phyloP scores from a whole-genome alignment of 441 rosid genomes.

The Adansonia madagascariensis region DNA sequence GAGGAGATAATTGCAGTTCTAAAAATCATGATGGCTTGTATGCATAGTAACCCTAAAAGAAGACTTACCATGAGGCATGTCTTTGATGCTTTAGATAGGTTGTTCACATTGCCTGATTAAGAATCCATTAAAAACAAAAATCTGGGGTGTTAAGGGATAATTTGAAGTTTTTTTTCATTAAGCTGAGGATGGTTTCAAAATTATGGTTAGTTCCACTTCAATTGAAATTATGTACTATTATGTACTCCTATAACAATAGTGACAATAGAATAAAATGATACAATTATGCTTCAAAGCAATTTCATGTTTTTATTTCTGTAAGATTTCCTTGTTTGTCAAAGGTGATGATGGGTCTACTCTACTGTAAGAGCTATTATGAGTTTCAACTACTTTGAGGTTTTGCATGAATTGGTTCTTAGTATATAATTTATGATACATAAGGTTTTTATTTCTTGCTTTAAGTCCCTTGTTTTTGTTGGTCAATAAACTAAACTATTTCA shows the following conservation, averaged over 20 bases:
- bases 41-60: constrained; percentile 70
- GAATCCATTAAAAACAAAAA: constrained; percentile 9
- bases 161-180: constrained; percentile 1
- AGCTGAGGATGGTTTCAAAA: background rate
- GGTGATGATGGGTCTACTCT: background rate
- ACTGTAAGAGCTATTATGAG: constrained; percentile 26
- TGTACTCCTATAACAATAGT: background rate
- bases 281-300: background rate
- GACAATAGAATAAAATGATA: background rate
- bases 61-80: constrained; percentile 88
- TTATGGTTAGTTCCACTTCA: background rate
- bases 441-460: too few species aligned
- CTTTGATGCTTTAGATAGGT: constrained; percentile 62
- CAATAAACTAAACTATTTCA: constrained; percentile 18
- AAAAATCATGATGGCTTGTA: constrained; percentile 84
- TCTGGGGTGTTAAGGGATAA: background rate
- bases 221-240: background rate
- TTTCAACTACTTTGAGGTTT: background rate
- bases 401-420: constrained; percentile 28
- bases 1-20: constrained; percentile 83
- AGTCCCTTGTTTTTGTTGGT: constrained; percentile 20
- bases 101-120: constrained; percentile 47
- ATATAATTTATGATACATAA: background rate
- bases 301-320: constrained; percentile 26
- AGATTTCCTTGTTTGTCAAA: constrained; percentile 10